phyloP scores from a whole-genome alignment of 1,139 yeast species.

The Hemisphaericaspora subhashii region DNA sequence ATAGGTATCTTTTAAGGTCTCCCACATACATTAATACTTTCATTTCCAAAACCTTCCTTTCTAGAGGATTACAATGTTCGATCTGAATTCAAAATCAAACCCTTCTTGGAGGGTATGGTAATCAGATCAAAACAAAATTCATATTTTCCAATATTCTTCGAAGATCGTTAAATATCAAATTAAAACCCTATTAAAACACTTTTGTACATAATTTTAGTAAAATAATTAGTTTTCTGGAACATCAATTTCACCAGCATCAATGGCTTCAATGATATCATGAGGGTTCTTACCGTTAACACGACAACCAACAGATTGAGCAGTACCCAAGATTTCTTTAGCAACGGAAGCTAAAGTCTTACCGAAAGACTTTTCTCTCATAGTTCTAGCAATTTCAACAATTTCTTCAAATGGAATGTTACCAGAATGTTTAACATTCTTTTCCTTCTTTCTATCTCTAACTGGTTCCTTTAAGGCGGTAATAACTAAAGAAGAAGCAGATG shows the following conservation, averaged over 20 bases:
- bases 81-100: constrained; percentile 1
- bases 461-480: constrained; percentile 99
- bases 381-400: constrained; percentile 96
- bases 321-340: constrained; percentile 98
- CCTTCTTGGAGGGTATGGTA: too few species aligned
- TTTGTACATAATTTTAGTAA: constrained; percentile 12
- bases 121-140: too few species aligned
- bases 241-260: constrained; percentile 97
- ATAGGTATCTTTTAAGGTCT: neutral
- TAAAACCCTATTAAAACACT: constrained; percentile 21
- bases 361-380: constrained; percentile 95
- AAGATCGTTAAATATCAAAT: constrained; percentile 17
- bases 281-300: constrained; percentile 99
- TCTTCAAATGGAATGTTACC: constrained; percentile 98
- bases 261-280: constrained; percentile 97
- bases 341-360: constrained; percentile 98
- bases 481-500: constrained; percentile 98
- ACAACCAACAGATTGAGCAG: constrained; percentile 99
- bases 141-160: constrained; percentile 3
- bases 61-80: constrained; percentile 1
- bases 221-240: constrained; percentile 85
- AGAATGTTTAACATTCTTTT: constrained; percentile 98
- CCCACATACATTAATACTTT: constrained; percentile 1
- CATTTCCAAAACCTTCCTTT: neutral
- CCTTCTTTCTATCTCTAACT: constrained; percentile 99